Evolutionary conservation across 2,329 filamentous ascomycete genomes (phyloP).

Genomic region (Microcyclospora pomicola): DNA sequence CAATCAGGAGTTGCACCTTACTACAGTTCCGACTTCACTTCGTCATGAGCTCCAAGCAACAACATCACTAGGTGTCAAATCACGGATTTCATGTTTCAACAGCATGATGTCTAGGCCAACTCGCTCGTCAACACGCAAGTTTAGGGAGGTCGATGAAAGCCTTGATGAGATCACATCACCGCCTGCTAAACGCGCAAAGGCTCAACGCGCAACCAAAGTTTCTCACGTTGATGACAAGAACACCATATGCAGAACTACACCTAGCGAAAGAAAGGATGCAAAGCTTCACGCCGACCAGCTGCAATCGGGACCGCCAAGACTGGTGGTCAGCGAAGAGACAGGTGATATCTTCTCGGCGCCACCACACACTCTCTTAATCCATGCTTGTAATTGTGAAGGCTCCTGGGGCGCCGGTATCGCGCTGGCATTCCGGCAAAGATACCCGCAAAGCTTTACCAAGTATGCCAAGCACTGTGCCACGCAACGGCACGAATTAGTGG

Average conservation of each 20-base stretch:
- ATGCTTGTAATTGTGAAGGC: constrained; percentile 47
- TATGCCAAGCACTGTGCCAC: constrained; percentile 37
- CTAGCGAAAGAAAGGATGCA: background rate
- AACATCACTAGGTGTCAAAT: too few relatives aligned
- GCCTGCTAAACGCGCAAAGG: too few relatives aligned
- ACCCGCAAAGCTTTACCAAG: constrained; percentile 36
- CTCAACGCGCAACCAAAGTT: background rate
- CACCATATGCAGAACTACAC: background rate
- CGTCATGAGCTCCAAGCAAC: too few relatives aligned
- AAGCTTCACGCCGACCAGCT: background rate
- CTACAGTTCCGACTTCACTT: too few relatives aligned
- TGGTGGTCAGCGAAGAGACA: constrained; percentile 10
- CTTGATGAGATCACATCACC: too few relatives aligned
- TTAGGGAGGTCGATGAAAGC: too few relatives aligned
- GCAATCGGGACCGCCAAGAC: background rate
- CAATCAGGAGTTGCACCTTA: too few relatives aligned
- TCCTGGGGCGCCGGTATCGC: constrained; percentile 48
- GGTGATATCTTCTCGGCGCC: constrained; percentile 43
- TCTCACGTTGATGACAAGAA: background rate
- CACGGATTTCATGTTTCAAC: too few relatives aligned
- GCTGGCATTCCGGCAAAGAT: constrained; percentile 33
- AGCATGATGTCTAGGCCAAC: too few relatives aligned
- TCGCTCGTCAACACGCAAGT: too few relatives aligned
- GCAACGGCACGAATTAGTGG: constrained; percentile 21
- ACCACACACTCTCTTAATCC: constrained; percentile 37